These are phyloP conservation scores for Fusarium sp. DNA, from an alignment of 2,329 filamentous ascomycete genomes.

Conservation along the genomic window DNA sequence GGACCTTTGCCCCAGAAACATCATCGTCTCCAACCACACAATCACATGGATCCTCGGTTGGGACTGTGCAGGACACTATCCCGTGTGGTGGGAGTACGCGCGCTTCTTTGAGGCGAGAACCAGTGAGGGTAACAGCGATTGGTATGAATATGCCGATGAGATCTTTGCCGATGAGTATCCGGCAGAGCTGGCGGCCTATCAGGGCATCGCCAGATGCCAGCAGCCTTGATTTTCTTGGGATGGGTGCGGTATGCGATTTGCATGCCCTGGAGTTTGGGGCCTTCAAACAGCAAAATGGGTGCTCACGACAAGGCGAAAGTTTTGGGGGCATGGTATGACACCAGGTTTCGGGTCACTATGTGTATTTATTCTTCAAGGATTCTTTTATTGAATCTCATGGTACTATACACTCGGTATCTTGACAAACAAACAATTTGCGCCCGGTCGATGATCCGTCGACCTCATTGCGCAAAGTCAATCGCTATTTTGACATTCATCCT, in stretches of 20 bases:
- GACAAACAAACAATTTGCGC: conserved; percentile 30
- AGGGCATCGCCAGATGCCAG: conserved; percentile 48
- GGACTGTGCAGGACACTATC: conserved; percentile 50
- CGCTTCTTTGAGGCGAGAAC: conserved; percentile 51
- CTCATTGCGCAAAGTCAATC: conserved; percentile 7
- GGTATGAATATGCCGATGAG: conserved; percentile 48
- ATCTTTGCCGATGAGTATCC: conserved; percentile 45
- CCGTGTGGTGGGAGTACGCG: conserved; percentile 52
- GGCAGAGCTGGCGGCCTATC: conserved; percentile 48
- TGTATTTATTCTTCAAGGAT: conserved; percentile 23
- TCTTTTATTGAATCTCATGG: conserved; percentile 25
- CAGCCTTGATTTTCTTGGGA: conserved; percentile 21
- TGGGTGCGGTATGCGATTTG: not conserved
- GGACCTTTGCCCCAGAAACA: conserved; percentile 46
- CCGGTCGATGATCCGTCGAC: not conserved
- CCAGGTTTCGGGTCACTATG: not conserved
- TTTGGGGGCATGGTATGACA: not conserved
- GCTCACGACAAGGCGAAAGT: not conserved
- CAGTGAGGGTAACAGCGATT: conserved; percentile 45
- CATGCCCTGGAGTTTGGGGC: not conserved
- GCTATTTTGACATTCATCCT: conserved; percentile 22
- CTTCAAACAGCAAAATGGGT: not conserved
- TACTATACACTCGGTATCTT: conserved; percentile 41
- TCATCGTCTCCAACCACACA: conserved; percentile 43
- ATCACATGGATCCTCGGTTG: conserved; percentile 48